A percentile compares a stretch with the other conserved stretches of the same genome.
phyloP scores from a whole-genome alignment of 1,139 yeast species.

The Taiozyma onychis region DNA sequence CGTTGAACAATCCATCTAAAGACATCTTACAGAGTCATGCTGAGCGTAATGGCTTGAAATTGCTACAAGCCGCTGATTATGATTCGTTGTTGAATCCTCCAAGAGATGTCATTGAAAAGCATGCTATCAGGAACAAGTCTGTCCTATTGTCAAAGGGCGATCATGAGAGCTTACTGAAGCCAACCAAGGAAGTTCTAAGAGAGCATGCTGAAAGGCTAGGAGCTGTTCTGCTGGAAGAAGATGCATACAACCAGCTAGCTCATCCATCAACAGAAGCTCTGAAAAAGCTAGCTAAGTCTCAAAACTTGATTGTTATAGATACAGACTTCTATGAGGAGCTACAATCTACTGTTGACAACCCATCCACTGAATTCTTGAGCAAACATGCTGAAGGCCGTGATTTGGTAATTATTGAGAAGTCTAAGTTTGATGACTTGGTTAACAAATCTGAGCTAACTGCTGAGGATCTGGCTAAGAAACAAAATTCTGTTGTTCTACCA shows the following conservation, averaged over 20 bases:
- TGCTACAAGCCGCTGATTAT: slow-evolving; percentile 27
- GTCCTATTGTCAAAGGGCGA: slow-evolving; percentile 19
- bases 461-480: slow-evolving; percentile 18
- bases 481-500: slow-evolving; percentile 9
- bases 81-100: slow-evolving; percentile 16
- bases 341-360: slow-evolving; percentile 10
- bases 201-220: slow-evolving; percentile 15
- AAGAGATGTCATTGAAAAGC: slow-evolving; percentile 5
- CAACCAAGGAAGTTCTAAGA: slow-evolving; percentile 12
- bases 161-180: slow-evolving; percentile 20
- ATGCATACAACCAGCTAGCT: slow-evolving; percentile 25
- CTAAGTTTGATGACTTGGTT: slow-evolving; percentile 25
- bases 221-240: slow-evolving; percentile 22
- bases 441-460: slow-evolving; percentile 27
- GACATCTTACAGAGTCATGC: slow-evolving; percentile 20
- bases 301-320: slow-evolving; percentile 25
- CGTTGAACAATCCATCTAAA: slow-evolving; percentile 7
- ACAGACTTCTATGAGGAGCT: slow-evolving; percentile 21
- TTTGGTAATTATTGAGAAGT: slow-evolving; percentile 24
- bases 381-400: slow-evolving; percentile 22
- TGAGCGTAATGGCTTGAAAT: slow-evolving; percentile 21
- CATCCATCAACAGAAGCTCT: slow-evolving; percentile 30
- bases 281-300: slow-evolving; percentile 27
- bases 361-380: slow-evolving; percentile 17
- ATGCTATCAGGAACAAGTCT: slow-evolving; percentile 2